phyloP scores from a whole-genome alignment of 164 flowering plant species.

The Aristolochia fimbriata region DNA sequence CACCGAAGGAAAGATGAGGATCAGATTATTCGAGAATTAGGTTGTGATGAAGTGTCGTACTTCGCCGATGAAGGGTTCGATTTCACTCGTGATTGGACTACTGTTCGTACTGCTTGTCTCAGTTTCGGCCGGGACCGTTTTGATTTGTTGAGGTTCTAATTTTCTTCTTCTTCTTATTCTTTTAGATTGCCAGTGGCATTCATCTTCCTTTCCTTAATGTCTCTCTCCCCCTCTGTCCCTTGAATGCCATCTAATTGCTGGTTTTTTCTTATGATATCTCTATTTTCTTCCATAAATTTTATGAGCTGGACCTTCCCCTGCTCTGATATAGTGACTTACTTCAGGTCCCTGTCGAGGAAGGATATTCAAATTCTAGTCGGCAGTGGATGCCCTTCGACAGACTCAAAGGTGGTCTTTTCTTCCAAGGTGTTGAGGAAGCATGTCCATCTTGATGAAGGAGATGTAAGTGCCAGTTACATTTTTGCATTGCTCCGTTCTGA shows the following conservation, averaged over 20 bases:
- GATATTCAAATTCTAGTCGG: conserved; percentile 93
- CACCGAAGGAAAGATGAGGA: conserved; percentile 68
- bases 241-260: not conserved
- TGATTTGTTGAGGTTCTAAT: conserved; percentile 68
- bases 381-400: conserved; percentile 79
- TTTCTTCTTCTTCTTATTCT: not conserved
- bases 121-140: conserved; percentile 87
- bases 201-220: too few relatives aligned
- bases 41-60: conserved; percentile 13
- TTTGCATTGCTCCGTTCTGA: not conserved
- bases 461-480: conserved; percentile 42
- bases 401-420: conserved; percentile 71
- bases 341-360: conserved; percentile 87
- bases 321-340: conserved; percentile 10
- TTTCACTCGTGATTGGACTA: conserved; percentile 58
- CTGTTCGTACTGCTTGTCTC: conserved; percentile 63
- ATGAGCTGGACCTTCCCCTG: not conserved
- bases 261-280: not conserved
- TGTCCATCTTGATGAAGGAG: conserved; percentile 94
- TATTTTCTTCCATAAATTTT: not conserved
- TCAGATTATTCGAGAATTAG: conserved; percentile 29
- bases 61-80: conserved; percentile 42
- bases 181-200: not conserved
- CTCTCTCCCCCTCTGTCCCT: too few relatives aligned
- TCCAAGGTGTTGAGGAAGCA: conserved; percentile 80